A percentile compares a stretch with the other conserved stretches of the same genome.
phyloP scores from a whole-genome alignment of 768 basidiomycete species.

The Epithele typhae region DNA sequence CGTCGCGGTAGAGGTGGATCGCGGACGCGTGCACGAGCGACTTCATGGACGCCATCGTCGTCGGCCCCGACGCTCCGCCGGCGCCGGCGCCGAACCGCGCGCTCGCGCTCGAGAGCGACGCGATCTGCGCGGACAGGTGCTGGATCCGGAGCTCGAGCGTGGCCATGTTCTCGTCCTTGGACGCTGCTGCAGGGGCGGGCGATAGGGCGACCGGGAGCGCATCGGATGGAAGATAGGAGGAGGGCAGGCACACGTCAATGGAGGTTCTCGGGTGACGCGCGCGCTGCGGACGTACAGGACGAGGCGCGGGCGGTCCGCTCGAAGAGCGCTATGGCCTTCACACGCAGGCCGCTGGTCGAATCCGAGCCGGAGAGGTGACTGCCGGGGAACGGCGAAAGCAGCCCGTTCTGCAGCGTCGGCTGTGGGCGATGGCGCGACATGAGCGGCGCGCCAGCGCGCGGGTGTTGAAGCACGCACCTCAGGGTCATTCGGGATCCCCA shows the following conservation, averaged over 20 bases:
- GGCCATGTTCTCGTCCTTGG: no score
- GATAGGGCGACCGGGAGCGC: no score
- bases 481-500: slow-evolving; percentile 16
- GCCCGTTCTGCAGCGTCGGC: slow-evolving; percentile 3
- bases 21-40: slow-evolving; percentile 46
- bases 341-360: slow-evolving; percentile 34
- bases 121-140: no score
- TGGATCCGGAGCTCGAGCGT: no score
- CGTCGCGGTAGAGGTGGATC: slow-evolving; percentile 45
- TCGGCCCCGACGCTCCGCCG: slow-evolving; percentile 33
- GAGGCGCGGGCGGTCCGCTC: slow-evolving; percentile 47
- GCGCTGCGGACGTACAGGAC: slow-evolving; percentile 35
- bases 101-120: no score
- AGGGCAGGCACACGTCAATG: no score
- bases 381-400: not conserved
- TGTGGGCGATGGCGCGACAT: not conserved
- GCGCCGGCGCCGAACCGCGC: slow-evolving; percentile 2
- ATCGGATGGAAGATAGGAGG: no score
- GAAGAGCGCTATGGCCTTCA: slow-evolving; percentile 48
- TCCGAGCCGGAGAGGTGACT: slow-evolving; percentile 7
- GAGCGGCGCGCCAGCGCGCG: not conserved
- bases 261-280: no score
- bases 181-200: no score
- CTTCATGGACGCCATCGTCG: slow-evolving; percentile 41
- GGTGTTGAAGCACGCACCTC: slow-evolving; percentile 16